Evolutionary conservation across 2,329 filamentous ascomycete genomes (phyloP).

Genomic region (Pseudopyricularia cyperi): DNA sequence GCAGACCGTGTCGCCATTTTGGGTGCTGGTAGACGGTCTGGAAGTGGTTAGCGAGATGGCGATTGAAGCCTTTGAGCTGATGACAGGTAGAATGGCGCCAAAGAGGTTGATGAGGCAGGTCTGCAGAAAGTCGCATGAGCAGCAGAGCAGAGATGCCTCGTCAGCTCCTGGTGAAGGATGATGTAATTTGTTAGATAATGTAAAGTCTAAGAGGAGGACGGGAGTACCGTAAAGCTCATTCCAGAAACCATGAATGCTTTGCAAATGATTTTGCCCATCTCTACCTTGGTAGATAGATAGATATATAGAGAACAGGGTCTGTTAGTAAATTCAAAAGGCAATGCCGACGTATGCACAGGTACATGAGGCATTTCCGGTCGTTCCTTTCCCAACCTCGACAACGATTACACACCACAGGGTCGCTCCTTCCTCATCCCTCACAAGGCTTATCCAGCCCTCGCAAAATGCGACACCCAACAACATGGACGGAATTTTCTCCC

Average conservation of each 20-base stretch:
- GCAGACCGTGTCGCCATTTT: slow-evolving; percentile 40
- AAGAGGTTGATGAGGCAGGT: slow-evolving; percentile 54
- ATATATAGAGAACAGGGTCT: too few species aligned
- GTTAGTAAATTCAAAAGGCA: too few species aligned
- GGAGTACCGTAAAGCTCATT: too few species aligned
- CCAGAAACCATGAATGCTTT: too few species aligned
- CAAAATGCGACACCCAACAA: too few species aligned
- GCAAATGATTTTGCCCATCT: too few species aligned
- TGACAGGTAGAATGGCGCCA: slow-evolving; percentile 60
- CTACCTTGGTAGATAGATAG: too few species aligned
- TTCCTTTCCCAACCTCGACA: not conserved
- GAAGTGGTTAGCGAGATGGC: slow-evolving; percentile 64
- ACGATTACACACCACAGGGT: not conserved
- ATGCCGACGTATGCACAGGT: too few species aligned
- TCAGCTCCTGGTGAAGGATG: slow-evolving; percentile 4
- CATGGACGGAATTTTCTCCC: not conserved
- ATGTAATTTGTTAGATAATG: not conserved
- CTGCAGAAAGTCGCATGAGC: slow-evolving; percentile 28
- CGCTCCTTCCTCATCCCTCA: not conserved
- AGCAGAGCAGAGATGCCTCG: slow-evolving; percentile 16
- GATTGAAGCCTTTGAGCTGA: slow-evolving; percentile 63
- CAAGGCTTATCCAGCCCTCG: not conserved
- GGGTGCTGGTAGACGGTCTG: slow-evolving; percentile 60
- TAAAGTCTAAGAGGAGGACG: too few species aligned
- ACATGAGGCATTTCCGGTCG: not conserved